phyloP scores from a whole-genome alignment of 2,329 filamentous ascomycete species.

The Beauveria brongniartii region DNA sequence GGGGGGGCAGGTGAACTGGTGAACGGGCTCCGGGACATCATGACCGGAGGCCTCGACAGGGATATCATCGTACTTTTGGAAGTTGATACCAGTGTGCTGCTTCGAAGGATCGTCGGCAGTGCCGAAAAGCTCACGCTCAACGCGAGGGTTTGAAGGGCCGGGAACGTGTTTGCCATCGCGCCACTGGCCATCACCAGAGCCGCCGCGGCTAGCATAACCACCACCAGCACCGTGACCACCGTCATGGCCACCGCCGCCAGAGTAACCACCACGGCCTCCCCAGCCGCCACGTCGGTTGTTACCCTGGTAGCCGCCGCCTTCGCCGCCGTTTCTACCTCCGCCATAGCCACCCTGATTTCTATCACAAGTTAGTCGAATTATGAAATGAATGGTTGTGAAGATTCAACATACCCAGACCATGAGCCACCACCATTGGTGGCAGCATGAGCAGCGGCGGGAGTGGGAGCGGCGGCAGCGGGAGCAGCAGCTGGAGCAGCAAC shows the following conservation, averaged over 20 bases:
- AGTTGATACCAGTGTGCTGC: conserved; percentile 98
- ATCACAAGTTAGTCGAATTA: conserved; percentile 15
- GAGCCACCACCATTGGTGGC: conserved; percentile 45
- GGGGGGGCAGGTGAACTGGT: conserved; percentile 86
- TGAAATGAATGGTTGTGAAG: background rate
- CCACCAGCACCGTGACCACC: conserved; percentile 39
- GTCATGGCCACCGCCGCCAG: conserved; percentile 28
- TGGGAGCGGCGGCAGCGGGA: conserved; percentile 8
- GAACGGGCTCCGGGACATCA: conserved; percentile 86
- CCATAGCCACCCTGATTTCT: conserved; percentile 19
- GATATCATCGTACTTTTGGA: conserved; percentile 99
- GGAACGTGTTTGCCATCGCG: conserved; percentile 93
- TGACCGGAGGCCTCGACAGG: conserved; percentile 94
- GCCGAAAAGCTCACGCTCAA: conserved; percentile 95
- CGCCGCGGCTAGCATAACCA: conserved; percentile 58
- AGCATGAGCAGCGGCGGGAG: conserved; percentile 18
- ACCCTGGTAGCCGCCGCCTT: conserved; percentile 19
- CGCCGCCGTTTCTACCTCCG: conserved; percentile 27
- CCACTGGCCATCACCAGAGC: conserved; percentile 94
- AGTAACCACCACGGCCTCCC: conserved; percentile 28
- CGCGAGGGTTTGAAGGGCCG: conserved; percentile 75
- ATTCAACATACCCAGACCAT: conserved; percentile 42
- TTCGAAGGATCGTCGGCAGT: conserved; percentile 84
- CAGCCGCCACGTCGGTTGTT: conserved; percentile 27
- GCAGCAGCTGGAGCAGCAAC: conserved; percentile 14